phyloP scores from a whole-genome alignment of 2,329 filamentous ascomycete genomes.

The Pestalotiopsis sp. region DNA sequence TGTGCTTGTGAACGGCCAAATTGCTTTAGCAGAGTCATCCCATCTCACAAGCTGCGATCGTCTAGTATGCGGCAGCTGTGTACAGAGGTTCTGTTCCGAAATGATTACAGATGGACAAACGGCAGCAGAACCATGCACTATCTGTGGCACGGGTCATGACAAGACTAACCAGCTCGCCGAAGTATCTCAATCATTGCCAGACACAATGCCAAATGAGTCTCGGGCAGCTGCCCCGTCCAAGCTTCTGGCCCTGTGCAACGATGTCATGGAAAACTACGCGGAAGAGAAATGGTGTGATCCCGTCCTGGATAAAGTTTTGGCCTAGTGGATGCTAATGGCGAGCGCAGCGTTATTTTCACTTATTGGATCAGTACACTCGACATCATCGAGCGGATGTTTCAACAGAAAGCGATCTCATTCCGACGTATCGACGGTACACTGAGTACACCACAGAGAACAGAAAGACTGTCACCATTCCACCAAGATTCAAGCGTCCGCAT shows the following conservation, averaged over 20 bases:
- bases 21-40: background rate
- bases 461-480: background rate
- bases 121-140: background rate
- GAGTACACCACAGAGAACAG: background rate
- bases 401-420: background rate
- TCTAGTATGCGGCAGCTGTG: background rate
- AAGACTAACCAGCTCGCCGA: background rate
- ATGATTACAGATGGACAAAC: background rate
- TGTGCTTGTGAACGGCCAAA: background rate
- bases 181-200: background rate
- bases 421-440: constrained; percentile 3
- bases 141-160: background rate
- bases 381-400: background rate
- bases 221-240: background rate
- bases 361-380: constrained; percentile 5
- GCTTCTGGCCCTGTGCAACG: background rate
- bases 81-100: background rate
- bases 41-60: background rate
- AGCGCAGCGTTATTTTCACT: background rate
- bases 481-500: background rate
- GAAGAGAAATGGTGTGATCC: background rate
- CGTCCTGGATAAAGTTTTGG: background rate
- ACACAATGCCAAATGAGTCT: background rate
- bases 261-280: background rate
- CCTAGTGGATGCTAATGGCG: background rate